Conservation (phyloP, 2,329 filamentous ascomycete genomes). For the Dothiorella sarmentorum region DNA sequence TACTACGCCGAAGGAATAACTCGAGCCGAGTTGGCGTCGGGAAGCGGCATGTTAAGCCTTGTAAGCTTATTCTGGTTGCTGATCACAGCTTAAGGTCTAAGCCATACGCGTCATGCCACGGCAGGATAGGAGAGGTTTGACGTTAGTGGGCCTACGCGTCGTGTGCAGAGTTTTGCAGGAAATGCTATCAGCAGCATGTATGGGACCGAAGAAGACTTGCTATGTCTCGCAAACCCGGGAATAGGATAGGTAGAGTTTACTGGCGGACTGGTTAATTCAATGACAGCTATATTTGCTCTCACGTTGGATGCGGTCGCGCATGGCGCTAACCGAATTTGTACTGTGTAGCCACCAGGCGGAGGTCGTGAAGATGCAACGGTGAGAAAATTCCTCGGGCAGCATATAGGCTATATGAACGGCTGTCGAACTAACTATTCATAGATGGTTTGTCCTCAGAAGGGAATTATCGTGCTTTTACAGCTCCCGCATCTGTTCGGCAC, state of each 20-base stretch:
- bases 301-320: neutral
- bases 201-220: neutral
- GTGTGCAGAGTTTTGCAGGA: neutral
- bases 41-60: slow-evolving; percentile 6
- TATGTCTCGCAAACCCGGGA: neutral
- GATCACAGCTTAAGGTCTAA: neutral
- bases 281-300: slow-evolving; percentile 11
- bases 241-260: neutral
- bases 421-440: neutral
- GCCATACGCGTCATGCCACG: slow-evolving; percentile 7
- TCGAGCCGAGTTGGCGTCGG: neutral
- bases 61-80: slow-evolving; percentile 6
- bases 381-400: neutral
- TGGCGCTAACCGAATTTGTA: neutral
- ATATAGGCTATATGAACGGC: neutral
- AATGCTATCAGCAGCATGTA: neutral
- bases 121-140: neutral
- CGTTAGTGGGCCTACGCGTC: neutral
- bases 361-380: neutral
- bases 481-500: neutral
- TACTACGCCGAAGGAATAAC: neutral
- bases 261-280: neutral
- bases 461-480: neutral
- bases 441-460: neutral
- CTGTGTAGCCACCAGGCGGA: neutral